Conservation (phyloP, 371 early-diverging fungal species). For the Mucor circinelloides region DNA sequence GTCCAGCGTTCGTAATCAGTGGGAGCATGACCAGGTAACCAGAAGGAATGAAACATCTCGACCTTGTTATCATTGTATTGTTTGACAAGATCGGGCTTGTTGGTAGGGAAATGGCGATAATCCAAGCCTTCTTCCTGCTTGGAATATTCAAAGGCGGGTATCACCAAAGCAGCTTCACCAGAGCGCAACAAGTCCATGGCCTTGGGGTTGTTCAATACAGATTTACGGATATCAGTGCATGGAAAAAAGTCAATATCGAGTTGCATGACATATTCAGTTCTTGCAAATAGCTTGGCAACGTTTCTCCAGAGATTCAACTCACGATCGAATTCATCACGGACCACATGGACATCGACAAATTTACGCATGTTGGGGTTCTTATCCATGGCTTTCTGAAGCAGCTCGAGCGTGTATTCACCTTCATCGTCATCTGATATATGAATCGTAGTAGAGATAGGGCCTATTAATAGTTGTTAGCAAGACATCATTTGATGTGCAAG, state of each 20-base stretch:
- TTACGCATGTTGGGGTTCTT: constrained; percentile 48
- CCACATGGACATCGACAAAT: constrained; percentile 61
- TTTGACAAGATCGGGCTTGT: constrained; percentile 41
- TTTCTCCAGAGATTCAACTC: constrained; percentile 70
- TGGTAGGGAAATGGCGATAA: constrained; percentile 49
- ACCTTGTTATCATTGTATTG: constrained; percentile 39
- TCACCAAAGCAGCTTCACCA: constrained; percentile 52
- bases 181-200: constrained; percentile 40
- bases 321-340: constrained; percentile 60
- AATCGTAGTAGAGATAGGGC: constrained; percentile 61
- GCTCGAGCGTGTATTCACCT: constrained; percentile 43
- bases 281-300: constrained; percentile 61
- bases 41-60: constrained; percentile 59
- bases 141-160: constrained; percentile 65
- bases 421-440: constrained; percentile 57
- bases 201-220: constrained; percentile 37
- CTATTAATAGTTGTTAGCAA: constrained; percentile 25
- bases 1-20: constrained; percentile 60
- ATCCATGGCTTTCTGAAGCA: constrained; percentile 48
- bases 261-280: constrained; percentile 62
- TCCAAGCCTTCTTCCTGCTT: constrained; percentile 56
- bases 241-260: constrained; percentile 66
- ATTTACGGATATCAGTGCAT: constrained; percentile 53
- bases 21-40: constrained; percentile 60
- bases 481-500: neutral